These are phyloP conservation scores for Hypocrella siamensis DNA, from an alignment of 2,329 filamentous ascomycete genomes.

Conservation along the genomic window DNA sequence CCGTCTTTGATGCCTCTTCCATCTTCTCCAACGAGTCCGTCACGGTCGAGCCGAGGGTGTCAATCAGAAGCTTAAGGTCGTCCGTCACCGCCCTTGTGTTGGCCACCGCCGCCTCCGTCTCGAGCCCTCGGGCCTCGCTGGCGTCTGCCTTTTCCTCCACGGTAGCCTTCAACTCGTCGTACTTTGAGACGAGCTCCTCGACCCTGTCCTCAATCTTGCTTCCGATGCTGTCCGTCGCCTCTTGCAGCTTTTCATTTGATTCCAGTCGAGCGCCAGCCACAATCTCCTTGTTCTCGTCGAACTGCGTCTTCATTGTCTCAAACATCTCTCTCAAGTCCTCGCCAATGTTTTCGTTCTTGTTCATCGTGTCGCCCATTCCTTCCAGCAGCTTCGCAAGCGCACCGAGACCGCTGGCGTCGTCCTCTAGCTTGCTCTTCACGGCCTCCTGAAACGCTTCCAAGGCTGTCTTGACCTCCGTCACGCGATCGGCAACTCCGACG, in stretches of 20 bases:
- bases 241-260: conserved; percentile 59
- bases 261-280: conserved; percentile 71
- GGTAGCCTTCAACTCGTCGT: conserved; percentile 66
- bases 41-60: conserved; percentile 67
- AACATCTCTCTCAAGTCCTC: conserved; percentile 57
- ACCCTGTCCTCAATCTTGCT: conserved; percentile 50
- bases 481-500: conserved; percentile 58
- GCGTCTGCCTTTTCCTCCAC: conserved; percentile 60
- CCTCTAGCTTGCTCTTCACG: conserved; percentile 60
- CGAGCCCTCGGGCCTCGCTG: conserved; percentile 55
- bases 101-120: conserved; percentile 58
- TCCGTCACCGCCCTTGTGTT: conserved; percentile 69
- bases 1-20: conserved; percentile 73
- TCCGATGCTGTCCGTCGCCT: conserved; percentile 36
- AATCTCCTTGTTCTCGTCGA: conserved; percentile 72
- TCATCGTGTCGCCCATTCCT: conserved; percentile 46
- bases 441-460: conserved; percentile 66
- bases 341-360: conserved; percentile 38
- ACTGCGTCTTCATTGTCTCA: conserved; percentile 66
- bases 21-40: conserved; percentile 76
- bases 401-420: conserved; percentile 58
- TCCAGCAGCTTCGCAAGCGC: conserved; percentile 56
- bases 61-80: conserved; percentile 73
- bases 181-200: conserved; percentile 66
- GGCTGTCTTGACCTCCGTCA: conserved; percentile 62